Evolutionary conservation across 768 basidiomycete genomes (phyloP), one percentile per base, ranked within the genome.

Genomic region (Auricularia cornea): DNA sequence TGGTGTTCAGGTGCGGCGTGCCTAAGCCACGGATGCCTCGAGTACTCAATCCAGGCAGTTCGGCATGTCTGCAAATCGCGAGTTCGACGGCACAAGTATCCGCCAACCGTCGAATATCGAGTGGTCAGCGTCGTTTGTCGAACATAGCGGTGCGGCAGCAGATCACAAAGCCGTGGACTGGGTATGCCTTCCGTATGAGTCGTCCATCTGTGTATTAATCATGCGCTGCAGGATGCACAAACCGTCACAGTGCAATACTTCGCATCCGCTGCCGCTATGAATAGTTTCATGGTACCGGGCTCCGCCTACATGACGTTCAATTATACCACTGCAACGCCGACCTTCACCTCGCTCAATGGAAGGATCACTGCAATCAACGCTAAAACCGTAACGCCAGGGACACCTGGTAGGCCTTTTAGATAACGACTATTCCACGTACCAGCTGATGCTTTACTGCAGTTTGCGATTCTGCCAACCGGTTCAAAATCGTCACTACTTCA

Each of bases 211-310:
- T 59, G 18, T 62, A 1, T 20, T 56, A 3, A 56, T 1, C 23
- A 2, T 1, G 11, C 38, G 33, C 29, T 32, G 12, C 48, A 76
- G 75, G 75, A 76, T 63, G 67, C 71, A 4, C 74, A 75, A 72
- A 69, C 68, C 2, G 72, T 76, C 65, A 76, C 75, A 1, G 63
- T 75, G n/a, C 73, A 76, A 63, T 76, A 75, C 61, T 73, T 76
- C 52, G 70, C 72, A 11, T 66, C 70, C 1, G 65, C 69, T 23
- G 72, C 71, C 60, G 72, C 72, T 23, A 65, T 75, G 57, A 76
- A 72, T 2, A 72, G 70, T 51, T 74, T 71, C 59, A 64, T 73
- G 40, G 71, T 75, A 1, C 75, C 75, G 12, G 75, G 75, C 10
- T 73, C 75, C 1, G 73, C 74, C 3, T 76, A 75, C 48, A 69